A percentile compares a stretch with the other conserved stretches of the same genome.
Conservation (phyloP, 768 basidiomycete genomes). For the Lactarius quietus region DNA sequence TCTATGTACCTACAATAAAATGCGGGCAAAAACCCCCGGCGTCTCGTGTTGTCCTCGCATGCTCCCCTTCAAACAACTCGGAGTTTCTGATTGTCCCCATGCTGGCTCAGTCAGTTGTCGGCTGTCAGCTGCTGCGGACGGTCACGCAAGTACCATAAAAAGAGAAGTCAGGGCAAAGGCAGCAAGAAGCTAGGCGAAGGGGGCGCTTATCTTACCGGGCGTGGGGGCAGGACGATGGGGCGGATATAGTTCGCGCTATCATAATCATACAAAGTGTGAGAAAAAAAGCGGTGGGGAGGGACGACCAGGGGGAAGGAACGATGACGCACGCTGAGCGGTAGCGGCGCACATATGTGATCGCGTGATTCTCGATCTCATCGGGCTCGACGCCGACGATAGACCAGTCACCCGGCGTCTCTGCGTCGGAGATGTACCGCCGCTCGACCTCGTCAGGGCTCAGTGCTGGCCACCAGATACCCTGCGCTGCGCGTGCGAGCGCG, state of each 20-base stretch:
- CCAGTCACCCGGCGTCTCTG: slow-evolving; percentile 74
- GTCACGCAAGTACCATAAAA: not conserved
- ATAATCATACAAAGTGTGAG: not conserved
- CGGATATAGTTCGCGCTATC: slow-evolving; percentile 24
- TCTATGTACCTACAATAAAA: not conserved
- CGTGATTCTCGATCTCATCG: slow-evolving; percentile 81
- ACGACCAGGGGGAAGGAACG: not conserved
- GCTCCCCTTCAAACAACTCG: not conserved
- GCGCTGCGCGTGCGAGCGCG: slow-evolving; percentile 59
- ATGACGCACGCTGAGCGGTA: slow-evolving; percentile 81
- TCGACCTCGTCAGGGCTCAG: slow-evolving; percentile 88
- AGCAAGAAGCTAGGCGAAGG: not conserved
- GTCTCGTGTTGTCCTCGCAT: not conserved
- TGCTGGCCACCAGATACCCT: slow-evolving; percentile 84
- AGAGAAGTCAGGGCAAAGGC: not conserved
- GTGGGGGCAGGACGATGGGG: slow-evolving; percentile 21
- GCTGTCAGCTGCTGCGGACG: not conserved
- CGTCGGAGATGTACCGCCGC: slow-evolving; percentile 83
- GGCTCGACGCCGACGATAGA: slow-evolving; percentile 76
- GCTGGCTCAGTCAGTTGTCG: not conserved
- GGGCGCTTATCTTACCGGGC: slow-evolving; percentile 17
- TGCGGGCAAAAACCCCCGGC: not conserved
- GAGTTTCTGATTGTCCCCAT: not conserved
- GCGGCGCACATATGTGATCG: slow-evolving; percentile 85
- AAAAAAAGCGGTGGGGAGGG: not conserved